Conservation (phyloP, 1,284 basidiomycete genomes). For the Boletus semigastroideus region DNA sequence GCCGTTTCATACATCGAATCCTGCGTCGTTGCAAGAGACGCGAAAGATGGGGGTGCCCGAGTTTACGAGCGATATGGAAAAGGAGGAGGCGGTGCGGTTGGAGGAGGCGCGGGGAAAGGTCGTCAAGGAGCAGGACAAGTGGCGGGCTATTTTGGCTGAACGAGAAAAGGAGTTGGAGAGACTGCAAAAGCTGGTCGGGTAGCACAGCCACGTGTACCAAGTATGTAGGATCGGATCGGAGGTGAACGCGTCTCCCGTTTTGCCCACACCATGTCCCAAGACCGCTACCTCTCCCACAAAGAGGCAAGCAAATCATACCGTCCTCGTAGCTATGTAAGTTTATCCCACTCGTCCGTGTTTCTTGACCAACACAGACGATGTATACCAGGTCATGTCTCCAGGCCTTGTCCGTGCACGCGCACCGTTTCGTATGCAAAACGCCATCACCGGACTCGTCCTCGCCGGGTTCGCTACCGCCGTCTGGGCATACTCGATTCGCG, state of each 20-base stretch:
- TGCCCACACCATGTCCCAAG: constrained; percentile 21
- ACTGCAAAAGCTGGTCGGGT: constrained; percentile 47
- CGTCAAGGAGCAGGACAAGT: constrained; percentile 61
- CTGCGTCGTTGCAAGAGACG: constrained; percentile 60
- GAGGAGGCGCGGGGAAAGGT: constrained; percentile 77
- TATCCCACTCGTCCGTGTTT: background rate
- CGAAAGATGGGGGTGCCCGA: constrained; percentile 68
- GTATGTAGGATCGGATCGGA: background rate
- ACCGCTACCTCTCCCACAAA: constrained; percentile 38
- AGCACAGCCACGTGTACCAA: background rate
- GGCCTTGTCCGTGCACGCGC: constrained; percentile 85
- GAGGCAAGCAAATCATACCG: constrained; percentile 39
- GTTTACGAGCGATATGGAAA: constrained; percentile 82
- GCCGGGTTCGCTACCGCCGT: constrained; percentile 80
- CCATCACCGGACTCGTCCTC: constrained; percentile 73
- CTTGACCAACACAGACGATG: background rate
- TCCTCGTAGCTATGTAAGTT: constrained; percentile 40
- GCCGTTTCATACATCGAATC: constrained; percentile 69
- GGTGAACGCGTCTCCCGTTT: background rate
- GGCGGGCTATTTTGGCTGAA: constrained; percentile 60
- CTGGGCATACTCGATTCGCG: constrained; percentile 91
- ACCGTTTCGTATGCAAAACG: constrained; percentile 80
- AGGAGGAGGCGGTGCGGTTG: constrained; percentile 78
- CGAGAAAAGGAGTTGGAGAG: constrained; percentile 70
- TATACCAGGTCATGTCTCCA: constrained; percentile 67